Evolutionary conservation across 2,329 filamentous ascomycete genomes (phyloP).

Genomic region (Colletotrichum orbiculare): DNA sequence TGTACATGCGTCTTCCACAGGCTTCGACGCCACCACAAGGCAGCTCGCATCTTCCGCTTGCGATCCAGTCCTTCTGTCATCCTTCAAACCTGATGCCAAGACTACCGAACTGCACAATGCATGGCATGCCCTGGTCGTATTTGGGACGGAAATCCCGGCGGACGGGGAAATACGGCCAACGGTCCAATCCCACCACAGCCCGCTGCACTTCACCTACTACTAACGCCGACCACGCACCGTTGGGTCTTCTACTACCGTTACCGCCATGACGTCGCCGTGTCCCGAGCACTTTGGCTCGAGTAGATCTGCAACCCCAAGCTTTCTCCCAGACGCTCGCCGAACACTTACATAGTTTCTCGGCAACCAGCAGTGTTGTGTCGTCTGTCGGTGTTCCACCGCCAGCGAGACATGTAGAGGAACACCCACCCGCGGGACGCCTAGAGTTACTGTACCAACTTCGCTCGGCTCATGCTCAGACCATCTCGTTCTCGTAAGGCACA

Average conservation of each 20-base stretch:
- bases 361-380: neutral
- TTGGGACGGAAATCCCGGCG: conserved; percentile 19
- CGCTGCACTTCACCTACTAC: neutral
- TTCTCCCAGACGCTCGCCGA: neutral
- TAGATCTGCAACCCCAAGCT: conserved; percentile 19
- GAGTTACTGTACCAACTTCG: neutral
- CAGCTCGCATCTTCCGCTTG: conserved; percentile 10
- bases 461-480: neutral
- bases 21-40: conserved; percentile 10
- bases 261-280: conserved; percentile 26
- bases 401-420: neutral
- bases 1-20: conserved; percentile 8
- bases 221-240: conserved; percentile 2
- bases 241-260: neutral
- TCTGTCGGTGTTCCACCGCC: neutral
- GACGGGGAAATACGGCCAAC: conserved; percentile 1
- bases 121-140: neutral
- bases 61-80: neutral
- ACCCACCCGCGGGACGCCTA: conserved; percentile 3
- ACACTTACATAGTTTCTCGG: neutral
- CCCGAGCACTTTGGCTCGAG: conserved; percentile 28
- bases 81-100: conserved; percentile 9
- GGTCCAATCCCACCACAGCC: conserved; percentile 3
- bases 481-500: conserved; percentile 15
- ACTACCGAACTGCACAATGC: conserved; percentile 2